phyloP scores from a whole-genome alignment of 352 stramenopile genomes.

The Plasmopara muralis region DNA sequence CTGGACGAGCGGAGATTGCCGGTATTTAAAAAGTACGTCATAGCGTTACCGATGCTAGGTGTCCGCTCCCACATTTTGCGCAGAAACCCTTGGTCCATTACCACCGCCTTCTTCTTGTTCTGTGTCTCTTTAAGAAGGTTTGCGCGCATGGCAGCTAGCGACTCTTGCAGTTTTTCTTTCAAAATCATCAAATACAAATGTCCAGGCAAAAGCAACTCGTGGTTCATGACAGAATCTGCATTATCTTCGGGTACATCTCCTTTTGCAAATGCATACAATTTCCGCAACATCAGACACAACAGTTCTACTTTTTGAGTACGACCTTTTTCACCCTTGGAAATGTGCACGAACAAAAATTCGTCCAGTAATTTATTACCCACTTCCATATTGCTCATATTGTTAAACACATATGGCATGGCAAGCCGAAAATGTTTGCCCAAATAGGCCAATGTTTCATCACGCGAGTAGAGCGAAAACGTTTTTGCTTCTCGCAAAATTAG shows the following conservation, averaged over 20 bases:
- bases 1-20: conserved; percentile 97
- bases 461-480: conserved; percentile 87
- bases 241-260: conserved; percentile 95
- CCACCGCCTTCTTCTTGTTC: conserved; percentile 47
- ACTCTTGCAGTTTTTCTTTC: conserved; percentile 98
- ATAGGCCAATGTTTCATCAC: conserved; percentile 89
- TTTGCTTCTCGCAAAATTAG: conserved; percentile 96
- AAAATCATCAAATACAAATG: conserved; percentile 95
- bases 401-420: conserved; percentile 80
- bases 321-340: conserved; percentile 84
- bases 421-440: conserved; percentile 95
- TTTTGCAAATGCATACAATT: conserved; percentile 97
- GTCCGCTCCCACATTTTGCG: conserved; percentile 92
- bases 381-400: conserved; percentile 86
- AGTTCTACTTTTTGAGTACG: conserved; percentile 90
- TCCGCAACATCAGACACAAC: conserved; percentile 94
- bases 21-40: conserved; percentile 98
- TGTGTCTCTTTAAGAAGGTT: conserved; percentile 78
- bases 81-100: conserved; percentile 86
- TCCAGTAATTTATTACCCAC: conserved; percentile 86
- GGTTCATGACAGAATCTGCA: conserved; percentile 98
- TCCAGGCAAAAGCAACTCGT: conserved; percentile 93
- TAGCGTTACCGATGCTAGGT: conserved; percentile 88
- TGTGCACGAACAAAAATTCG: conserved; percentile 97
- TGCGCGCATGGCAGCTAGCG: conserved; percentile 59